phyloP scores from a whole-genome alignment of 306 rosid species.

The Heteromeles arbutifolia region DNA sequence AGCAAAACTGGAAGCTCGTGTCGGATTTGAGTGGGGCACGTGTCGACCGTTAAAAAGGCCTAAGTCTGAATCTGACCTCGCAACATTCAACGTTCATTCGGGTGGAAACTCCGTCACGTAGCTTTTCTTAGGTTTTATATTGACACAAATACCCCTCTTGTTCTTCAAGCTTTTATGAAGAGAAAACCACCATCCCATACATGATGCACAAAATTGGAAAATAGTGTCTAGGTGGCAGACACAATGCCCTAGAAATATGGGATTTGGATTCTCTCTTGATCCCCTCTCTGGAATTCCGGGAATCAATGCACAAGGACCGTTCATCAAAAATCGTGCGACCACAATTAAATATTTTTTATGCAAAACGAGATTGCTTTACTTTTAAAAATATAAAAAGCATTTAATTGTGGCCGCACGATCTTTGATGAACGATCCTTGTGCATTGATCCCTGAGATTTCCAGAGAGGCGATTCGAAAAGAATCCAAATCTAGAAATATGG shows the following conservation, averaged over 20 bases:
- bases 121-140: neutral
- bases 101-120: neutral
- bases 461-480: too few relatives aligned
- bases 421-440: too few relatives aligned
- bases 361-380: too few relatives aligned
- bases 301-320: too few relatives aligned
- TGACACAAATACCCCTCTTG: neutral
- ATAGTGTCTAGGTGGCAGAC: neutral
- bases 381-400: too few relatives aligned
- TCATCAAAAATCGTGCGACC: too few relatives aligned
- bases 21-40: constrained; percentile 4
- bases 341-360: too few relatives aligned
- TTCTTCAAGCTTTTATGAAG: too few relatives aligned
- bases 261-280: too few relatives aligned
- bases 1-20: constrained; percentile 11
- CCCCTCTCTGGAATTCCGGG: too few relatives aligned
- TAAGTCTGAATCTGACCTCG: constrained; percentile 26
- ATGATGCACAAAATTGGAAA: neutral
- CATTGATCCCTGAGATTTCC: too few relatives aligned
- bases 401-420: too few relatives aligned
- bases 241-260: neutral
- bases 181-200: neutral
- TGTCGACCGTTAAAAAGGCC: constrained; percentile 38
- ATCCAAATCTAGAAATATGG: neutral
- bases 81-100: neutral